A percentile compares a stretch with the other conserved stretches of the same genome.
Evolutionary conservation across 2,329 filamentous ascomycete genomes (phyloP).

Genomic region (Zopfia rhizophila): DNA sequence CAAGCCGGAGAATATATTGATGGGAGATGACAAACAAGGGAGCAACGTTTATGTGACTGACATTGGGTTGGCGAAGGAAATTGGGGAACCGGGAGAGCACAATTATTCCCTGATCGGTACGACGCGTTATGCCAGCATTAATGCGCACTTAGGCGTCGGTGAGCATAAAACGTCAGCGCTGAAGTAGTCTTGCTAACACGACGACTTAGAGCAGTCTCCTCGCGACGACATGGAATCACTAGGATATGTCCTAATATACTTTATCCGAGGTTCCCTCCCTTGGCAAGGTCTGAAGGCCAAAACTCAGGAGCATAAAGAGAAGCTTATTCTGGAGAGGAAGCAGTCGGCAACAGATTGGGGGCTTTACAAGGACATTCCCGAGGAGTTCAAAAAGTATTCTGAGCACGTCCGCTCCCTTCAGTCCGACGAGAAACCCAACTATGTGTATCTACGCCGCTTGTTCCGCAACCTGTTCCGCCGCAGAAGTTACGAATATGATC

Average conservation of each 20-base stretch:
- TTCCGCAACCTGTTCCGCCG: slow-evolving; percentile 25
- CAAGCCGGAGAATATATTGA: too few species aligned
- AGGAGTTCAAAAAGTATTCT: slow-evolving; percentile 25
- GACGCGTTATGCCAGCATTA: too few species aligned
- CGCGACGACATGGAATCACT: slow-evolving; percentile 40
- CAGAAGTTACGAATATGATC: slow-evolving; percentile 22
- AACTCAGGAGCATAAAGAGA: slow-evolving; percentile 24
- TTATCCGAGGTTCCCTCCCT: slow-evolving; percentile 35
- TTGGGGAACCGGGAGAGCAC: too few species aligned
- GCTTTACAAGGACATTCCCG: slow-evolving; percentile 16
- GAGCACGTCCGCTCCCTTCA: slow-evolving; percentile 14
- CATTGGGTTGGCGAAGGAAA: too few species aligned
- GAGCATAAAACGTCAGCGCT: slow-evolving; percentile 10
- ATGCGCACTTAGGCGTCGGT: too few species aligned
- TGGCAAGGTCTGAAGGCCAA: slow-evolving; percentile 35
- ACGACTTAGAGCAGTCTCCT: slow-evolving; percentile 33
- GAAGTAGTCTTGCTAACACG: slow-evolving; percentile 19
- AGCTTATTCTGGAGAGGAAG: slow-evolving; percentile 25
- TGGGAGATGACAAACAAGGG: too few species aligned
- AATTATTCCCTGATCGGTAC: too few species aligned
- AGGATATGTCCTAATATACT: slow-evolving; percentile 39
- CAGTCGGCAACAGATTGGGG: slow-evolving; percentile 7
- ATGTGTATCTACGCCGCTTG: slow-evolving; percentile 20
- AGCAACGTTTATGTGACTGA: too few species aligned
- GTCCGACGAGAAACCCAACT: slow-evolving; percentile 18